Evolutionary conservation across 176 grass and related monocot species (phyloP).

Genomic region (Bolboschoenus planiculmis): DNA sequence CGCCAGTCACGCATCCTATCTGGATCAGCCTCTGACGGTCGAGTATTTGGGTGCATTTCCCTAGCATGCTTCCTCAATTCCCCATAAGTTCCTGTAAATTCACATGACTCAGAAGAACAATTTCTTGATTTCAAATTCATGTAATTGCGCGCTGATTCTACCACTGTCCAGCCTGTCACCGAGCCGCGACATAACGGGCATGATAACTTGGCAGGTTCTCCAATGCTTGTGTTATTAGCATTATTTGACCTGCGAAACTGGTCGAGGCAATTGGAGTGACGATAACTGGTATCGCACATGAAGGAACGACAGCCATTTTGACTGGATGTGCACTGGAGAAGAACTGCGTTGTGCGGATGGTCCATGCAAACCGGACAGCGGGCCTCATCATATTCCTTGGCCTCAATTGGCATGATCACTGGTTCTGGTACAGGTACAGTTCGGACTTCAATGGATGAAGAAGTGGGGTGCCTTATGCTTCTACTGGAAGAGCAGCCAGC

Average conservation of each 20-base stretch:
- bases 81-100: constrained; percentile 33
- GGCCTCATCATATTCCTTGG: constrained; percentile 22
- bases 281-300: constrained; percentile 29
- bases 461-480: not conserved
- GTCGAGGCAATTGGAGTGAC: constrained; percentile 32
- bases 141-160: constrained; percentile 32
- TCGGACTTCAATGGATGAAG: not conserved
- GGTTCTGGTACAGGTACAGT: not conserved
- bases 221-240: not conserved
- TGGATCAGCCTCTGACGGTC: constrained; percentile 34
- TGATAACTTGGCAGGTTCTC: constrained; percentile 9
- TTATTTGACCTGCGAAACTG: constrained; percentile 19
- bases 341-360: constrained; percentile 30
- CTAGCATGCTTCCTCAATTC: constrained; percentile 34
- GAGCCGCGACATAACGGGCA: constrained; percentile 38
- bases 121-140: constrained; percentile 35
- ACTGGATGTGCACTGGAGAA: constrained; percentile 20
- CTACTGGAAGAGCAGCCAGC: constrained; percentile 12
- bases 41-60: constrained; percentile 25
- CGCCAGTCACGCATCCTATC: constrained; percentile 27
- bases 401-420: not conserved
- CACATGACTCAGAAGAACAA: constrained; percentile 30
- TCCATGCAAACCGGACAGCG: constrained; percentile 31
- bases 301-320: constrained; percentile 20
- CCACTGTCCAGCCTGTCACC: constrained; percentile 25